A percentile compares a stretch with the other conserved stretches of the same genome.
Evolutionary conservation across 306 rosid genomes (phyloP).

Genomic region (Crataegus laevigata): DNA sequence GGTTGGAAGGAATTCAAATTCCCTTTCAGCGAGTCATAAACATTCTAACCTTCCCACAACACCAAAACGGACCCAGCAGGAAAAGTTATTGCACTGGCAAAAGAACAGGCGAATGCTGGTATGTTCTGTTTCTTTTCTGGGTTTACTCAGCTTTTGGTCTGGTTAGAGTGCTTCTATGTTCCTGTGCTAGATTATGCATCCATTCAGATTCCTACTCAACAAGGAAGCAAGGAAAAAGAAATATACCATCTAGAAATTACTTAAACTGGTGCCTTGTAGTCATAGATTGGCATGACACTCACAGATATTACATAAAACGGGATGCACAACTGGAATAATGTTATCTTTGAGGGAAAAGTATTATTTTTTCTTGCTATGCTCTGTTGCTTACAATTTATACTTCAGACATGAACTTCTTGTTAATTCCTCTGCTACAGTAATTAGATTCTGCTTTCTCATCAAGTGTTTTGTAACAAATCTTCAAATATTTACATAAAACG

Average conservation of each 20-base stretch:
- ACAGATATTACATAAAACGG: not conserved
- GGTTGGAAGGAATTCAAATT: conserved; percentile 19
- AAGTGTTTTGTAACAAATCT: not conserved
- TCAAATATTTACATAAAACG: conserved; percentile 7
- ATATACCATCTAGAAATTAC: not conserved
- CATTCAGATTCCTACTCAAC: not conserved
- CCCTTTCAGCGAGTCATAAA: conserved; percentile 2
- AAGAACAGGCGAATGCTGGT: conserved; percentile 77
- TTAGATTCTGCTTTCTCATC: not conserved
- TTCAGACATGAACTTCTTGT: not conserved
- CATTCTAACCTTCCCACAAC: conserved; percentile 23
- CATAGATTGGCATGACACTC: not conserved
- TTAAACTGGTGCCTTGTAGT: not conserved
- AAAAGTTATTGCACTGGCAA: conserved; percentile 77
- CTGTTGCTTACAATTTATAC: not conserved
- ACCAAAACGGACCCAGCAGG: conserved; percentile 63
- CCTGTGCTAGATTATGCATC: not conserved
- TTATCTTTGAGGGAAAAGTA: not conserved
- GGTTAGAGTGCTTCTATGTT: not conserved
- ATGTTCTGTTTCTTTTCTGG: conserved; percentile 16
- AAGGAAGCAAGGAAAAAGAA: not conserved
- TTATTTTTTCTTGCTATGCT: not conserved
- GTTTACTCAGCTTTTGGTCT: not conserved
- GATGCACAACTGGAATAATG: not conserved
- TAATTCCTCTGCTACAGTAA: not conserved